A percentile compares a stretch with the other conserved stretches of the same genome.
Evolutionary conservation across 2,329 filamentous ascomycete species (phyloP).

Genomic region (Diaporthe humulicola): DNA sequence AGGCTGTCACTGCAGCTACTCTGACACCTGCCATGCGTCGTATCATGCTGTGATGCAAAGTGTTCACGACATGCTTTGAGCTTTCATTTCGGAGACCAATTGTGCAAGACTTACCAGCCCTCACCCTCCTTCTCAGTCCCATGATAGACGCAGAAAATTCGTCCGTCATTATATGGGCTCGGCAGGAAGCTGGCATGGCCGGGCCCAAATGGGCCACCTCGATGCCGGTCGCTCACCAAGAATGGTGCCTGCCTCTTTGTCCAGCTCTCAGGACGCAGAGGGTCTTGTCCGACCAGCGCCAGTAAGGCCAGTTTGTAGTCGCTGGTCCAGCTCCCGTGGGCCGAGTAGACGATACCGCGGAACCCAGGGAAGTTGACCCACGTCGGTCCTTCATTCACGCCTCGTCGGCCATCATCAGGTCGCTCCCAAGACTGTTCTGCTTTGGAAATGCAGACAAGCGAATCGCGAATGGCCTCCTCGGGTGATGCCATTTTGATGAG

Average conservation of each 20-base stretch:
- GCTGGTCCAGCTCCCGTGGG: constrained; percentile 43
- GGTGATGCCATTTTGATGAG: constrained; percentile 41
- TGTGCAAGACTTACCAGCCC: constrained; percentile 30
- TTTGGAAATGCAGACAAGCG: constrained; percentile 39
- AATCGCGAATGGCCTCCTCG: constrained; percentile 40
- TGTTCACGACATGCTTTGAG: not conserved
- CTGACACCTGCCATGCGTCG: not conserved
- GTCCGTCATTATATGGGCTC: constrained; percentile 39
- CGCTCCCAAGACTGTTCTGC: constrained; percentile 42
- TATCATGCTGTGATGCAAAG: too few species aligned
- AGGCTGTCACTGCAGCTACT: not conserved
- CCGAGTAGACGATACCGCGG: constrained; percentile 43
- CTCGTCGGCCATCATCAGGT: constrained; percentile 40
- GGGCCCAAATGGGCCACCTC: constrained; percentile 40
- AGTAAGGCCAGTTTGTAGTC: constrained; percentile 42
- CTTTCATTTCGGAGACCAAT: not conserved
- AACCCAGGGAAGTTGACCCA: constrained; percentile 41
- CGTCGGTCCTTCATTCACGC: constrained; percentile 43
- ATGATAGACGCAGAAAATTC: constrained; percentile 42
- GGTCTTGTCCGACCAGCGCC: constrained; percentile 39
- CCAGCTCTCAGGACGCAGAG: constrained; percentile 38
- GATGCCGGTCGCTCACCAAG: constrained; percentile 34
- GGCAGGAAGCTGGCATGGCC: constrained; percentile 42
- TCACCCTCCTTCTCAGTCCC: constrained; percentile 40
- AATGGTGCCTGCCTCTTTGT: constrained; percentile 36